Base-by-base conservation (phyloP, 257 asterid species). In the Nicotiana attenuata region DNA sequence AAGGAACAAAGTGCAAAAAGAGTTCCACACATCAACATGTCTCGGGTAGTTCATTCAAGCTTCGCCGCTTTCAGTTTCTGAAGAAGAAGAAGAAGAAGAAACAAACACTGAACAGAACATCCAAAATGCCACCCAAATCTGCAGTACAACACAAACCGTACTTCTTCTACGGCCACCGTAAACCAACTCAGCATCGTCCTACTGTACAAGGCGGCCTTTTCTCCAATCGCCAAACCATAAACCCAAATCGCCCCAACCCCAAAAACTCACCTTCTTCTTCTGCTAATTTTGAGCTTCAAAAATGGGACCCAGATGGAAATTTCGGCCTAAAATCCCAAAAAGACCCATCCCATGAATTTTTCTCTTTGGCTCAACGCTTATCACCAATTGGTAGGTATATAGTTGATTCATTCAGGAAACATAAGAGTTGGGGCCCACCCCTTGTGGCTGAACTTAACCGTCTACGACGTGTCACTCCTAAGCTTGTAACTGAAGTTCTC, bases 111-210 rank as follows among this genome's bases (percentile, higher is more conserved):
- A 5, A 63, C 7, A 45, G 1, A 47, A 8, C 0, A 10, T 64
- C 52, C 6, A 41, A 77, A 83, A 88, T 88, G 94, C 91, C 96
- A 45, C 91, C 92, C n/a, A 88, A 89, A 14, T 53, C 91, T 11
- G 89, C 93, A 9, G 50, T 41, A 57, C 81, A 88, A 10, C 82
- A 22, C 45, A 92, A 91, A 53, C 93, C 97, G 13, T 94, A 94
- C 91, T 91, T 96, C 87, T 96, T 88, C 90, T 92, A 92, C 84
- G 99, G 99, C 83, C 99, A 94, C 92, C 97, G 97, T 17, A 92
- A 89, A 53, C 95, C 97, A 78, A 85, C 95, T 82, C 98, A 92
- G 82, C 87, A 92, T 89, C 93, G 97, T 66, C 98, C 98, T 78
- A 89, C 97, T 71, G 98, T 96, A 47, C 94, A 88, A 31, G 99